phyloP scores from a whole-genome alignment of 1,139 yeast species.

The Nakaseomyces delphensis region DNA sequence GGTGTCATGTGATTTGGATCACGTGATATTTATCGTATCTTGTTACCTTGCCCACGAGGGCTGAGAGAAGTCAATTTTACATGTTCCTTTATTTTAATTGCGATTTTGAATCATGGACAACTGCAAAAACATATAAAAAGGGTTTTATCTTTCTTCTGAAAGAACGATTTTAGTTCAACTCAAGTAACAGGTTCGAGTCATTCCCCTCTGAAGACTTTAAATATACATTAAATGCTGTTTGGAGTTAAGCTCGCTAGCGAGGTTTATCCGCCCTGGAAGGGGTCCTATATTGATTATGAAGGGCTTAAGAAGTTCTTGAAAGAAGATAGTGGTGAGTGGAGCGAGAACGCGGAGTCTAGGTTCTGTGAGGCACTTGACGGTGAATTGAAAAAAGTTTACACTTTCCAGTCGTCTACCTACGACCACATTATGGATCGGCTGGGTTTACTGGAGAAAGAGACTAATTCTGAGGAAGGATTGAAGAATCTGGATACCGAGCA shows the following conservation, averaged over 20 bases:
- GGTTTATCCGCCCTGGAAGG: conserved; percentile 82
- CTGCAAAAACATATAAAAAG: too few species aligned
- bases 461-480: conserved; percentile 28
- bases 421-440: conserved; percentile 59
- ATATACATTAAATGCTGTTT: too few species aligned
- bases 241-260: conserved; percentile 78
- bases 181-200: too few species aligned
- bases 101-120: too few species aligned
- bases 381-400: conserved; percentile 87
- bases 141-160: too few species aligned
- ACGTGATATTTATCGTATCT: too few species aligned
- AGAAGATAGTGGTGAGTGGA: conserved; percentile 50
- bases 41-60: too few species aligned
- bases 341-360: conserved; percentile 70
- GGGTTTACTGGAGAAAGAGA: conserved; percentile 48
- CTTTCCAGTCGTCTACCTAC: conserved; percentile 69
- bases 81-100: too few species aligned
- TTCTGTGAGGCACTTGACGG: conserved; percentile 77
- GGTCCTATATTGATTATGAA: conserved; percentile 72
- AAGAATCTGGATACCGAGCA: conserved; percentile 24
- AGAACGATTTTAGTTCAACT: too few species aligned
- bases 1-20: too few species aligned
- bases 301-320: conserved; percentile 70
- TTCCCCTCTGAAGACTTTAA: too few species aligned
- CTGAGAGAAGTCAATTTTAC: too few species aligned